A percentile compares a stretch with the other conserved stretches of the same genome.
phyloP scores from a whole-genome alignment of 2,329 filamentous ascomycete species.

The Spiromastix sp. region DNA sequence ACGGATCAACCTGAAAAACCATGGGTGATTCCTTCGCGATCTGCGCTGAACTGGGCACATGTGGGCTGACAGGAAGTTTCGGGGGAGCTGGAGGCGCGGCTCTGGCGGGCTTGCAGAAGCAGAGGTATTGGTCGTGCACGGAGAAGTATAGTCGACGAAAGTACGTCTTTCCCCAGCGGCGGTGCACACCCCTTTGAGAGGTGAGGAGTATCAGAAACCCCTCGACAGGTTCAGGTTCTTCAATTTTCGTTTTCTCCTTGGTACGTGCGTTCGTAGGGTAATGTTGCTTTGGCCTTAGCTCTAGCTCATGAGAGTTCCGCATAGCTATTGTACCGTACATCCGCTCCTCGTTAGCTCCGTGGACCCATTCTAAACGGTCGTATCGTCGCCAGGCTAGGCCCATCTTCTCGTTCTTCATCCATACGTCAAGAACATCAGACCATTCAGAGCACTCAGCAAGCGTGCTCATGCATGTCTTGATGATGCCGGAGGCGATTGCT shows the following conservation, averaged over 20 bases:
- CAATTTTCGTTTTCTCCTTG: conserved; percentile 30
- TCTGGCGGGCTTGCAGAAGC: conserved; percentile 52
- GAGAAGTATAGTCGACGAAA: conserved; percentile 58
- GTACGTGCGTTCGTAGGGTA: conserved; percentile 45
- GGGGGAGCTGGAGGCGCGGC: conserved; percentile 51
- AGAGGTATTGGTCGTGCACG: conserved; percentile 51
- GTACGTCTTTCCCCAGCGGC: conserved; percentile 49
- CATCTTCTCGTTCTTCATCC: conserved; percentile 48
- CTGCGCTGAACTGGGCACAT: conserved; percentile 44
- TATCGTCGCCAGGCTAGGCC: conserved; percentile 61
- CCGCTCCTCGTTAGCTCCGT: conserved; percentile 53
- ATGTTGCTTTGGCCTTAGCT: conserved; percentile 54
- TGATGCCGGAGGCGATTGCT: conserved; percentile 45
- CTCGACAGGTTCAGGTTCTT: conserved; percentile 53
- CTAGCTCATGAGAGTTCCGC: conserved; percentile 55
- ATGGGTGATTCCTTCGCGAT: conserved; percentile 49
- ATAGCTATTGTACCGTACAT: conserved; percentile 62
- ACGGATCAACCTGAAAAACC: conserved; percentile 53
- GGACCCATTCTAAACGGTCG: conserved; percentile 58
- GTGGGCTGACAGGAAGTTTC: conserved; percentile 36
- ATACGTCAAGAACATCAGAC: conserved; percentile 48
- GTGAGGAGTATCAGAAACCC: conserved; percentile 57
- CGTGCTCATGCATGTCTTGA: conserved; percentile 49
- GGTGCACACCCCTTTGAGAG: conserved; percentile 50
- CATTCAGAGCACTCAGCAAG: conserved; percentile 48